Evolutionary conservation across 345 rosid species (phyloP), one percentile per base, ranked within the genome.

Genomic region (Bretschneidera sinensis): DNA sequence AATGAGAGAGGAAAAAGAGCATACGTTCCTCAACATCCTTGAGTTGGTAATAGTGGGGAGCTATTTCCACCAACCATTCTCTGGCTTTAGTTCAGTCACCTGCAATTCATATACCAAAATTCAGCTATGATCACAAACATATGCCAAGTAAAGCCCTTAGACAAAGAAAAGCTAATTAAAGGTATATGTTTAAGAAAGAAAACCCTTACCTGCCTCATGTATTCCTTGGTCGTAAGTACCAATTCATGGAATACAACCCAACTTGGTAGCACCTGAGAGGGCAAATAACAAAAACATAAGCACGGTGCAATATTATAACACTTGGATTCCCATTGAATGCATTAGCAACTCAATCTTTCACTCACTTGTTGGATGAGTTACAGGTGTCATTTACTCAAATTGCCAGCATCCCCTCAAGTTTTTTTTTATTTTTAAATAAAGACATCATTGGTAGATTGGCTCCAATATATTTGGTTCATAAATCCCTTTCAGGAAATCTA

Each of bases 31-130:
- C 99, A 24, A 95, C 99, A 64, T 95, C 99, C 83, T 95, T 91
- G 73, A 70, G 64, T 79, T 95, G 96, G 81, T 91, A 95, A 71
- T 74, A 95, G 63, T 95, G 97, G 0, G 97, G 99, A 17, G 96
- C 97, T 73, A 91, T 85, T 77, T 95, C 99, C 51, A 91, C 88
- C 77, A 95, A 79, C 97, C 99, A 95, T n/a, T n/a, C 45, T 95
- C 99, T 6, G 99, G 99, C 74, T 88, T 95, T 67, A 91, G 85
- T 68, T 95, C 97, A 15, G 96, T 86, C 33, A 88, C 95, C 97
- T 94, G 81, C 74, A 79, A 75, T 72, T 57, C 21, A 66, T 28
- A 19, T 17, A 48, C 65, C 71, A 48, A 35, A 53, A 63, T 62
- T 71, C 45, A 62, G 70, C 25, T 33, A 70, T 21, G 43, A 67